Evolutionary conservation across 257 asterid species (phyloP), one percentile per base, ranked within the genome.

Genomic region (Anisodus acutangulus): DNA sequence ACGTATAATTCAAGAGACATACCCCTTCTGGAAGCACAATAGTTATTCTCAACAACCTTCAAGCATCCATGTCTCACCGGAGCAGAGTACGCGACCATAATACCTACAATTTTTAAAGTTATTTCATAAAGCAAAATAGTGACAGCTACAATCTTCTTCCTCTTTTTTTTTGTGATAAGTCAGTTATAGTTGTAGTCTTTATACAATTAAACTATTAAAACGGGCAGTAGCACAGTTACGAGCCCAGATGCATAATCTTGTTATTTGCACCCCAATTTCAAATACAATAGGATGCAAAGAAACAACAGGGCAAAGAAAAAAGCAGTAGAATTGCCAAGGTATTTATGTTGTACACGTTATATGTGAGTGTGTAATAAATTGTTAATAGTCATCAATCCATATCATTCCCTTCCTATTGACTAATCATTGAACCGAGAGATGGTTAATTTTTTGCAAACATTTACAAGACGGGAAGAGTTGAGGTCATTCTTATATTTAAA

Each of bases 1-100:
- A 60, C 26, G 26, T 19, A 58, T 22, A 74, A 84, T n/a, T 37
- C 79, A 86, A 72, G 70, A 78, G 66, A 55, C 78, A 51, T 91
- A 95, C 98, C 98, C 87, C 97, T 93, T 86, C 97, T 92, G 83
- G 98, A 96, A 86, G 98, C 92, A 84, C 99, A 96, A 82, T 91
- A 94, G 85, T 90, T 90, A 85, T 94, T 96, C 88, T 96, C 98
- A 64, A 96, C 99, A 83, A 94, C 95, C 88, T 92, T 96, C 94
- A 96, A 91, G 93, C 98, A 96, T 88, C 93, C 93, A 88, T 96
- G 97, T 64, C 93, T 90, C 83, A 79, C 57, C 22, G 97, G 94
- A 88, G 97, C 97, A 83, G 91, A 31, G 87, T 87, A 92, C 53
- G 98, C 97, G n/a, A 94, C 98, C 68, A 87, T 8, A 45, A 96